Conservation (phyloP, 1,284 basidiomycete genomes). For the Cryptococcus maquisensis region DNA sequence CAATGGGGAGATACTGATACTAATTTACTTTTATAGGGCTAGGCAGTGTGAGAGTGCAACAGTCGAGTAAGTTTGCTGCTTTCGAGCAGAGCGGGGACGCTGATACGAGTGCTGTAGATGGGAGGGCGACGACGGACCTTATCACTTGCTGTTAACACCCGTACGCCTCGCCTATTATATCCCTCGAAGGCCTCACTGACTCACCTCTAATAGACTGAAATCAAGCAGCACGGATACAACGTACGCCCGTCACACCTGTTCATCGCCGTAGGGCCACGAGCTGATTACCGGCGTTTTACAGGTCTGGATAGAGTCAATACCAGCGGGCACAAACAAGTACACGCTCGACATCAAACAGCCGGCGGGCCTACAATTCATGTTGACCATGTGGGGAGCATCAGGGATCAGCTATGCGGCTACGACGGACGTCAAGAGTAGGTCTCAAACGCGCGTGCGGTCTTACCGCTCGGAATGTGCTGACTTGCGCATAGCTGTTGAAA, state of each 20-base stretch:
- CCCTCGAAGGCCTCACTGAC: not conserved
- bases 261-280: not conserved
- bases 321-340: constrained; percentile 29
- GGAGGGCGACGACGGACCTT: constrained; percentile 45
- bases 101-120: constrained; percentile 21
- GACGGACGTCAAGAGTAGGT: constrained; percentile 43
- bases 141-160: constrained; percentile 44
- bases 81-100: too few species aligned
- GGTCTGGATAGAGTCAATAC: constrained; percentile 42
- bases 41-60: constrained; percentile 23
- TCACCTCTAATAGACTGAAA: constrained; percentile 23
- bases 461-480: not conserved
- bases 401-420: constrained; percentile 43
- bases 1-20: not conserved
- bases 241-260: constrained; percentile 13
- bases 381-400: constrained; percentile 44
- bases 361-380: constrained; percentile 33
- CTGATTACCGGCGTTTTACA: constrained; percentile 6
- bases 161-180: constrained; percentile 16
- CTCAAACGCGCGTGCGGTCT: not conserved
- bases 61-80: constrained; percentile 17
- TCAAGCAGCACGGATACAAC: constrained; percentile 42
- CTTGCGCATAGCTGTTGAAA: constrained; percentile 22
- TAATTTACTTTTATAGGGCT: constrained; percentile 8
- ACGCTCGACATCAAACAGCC: constrained; percentile 37